phyloP scores from a whole-genome alignment of 495 filamentous ascomycete genomes.

The Melanomma pulvis-pyrius region DNA sequence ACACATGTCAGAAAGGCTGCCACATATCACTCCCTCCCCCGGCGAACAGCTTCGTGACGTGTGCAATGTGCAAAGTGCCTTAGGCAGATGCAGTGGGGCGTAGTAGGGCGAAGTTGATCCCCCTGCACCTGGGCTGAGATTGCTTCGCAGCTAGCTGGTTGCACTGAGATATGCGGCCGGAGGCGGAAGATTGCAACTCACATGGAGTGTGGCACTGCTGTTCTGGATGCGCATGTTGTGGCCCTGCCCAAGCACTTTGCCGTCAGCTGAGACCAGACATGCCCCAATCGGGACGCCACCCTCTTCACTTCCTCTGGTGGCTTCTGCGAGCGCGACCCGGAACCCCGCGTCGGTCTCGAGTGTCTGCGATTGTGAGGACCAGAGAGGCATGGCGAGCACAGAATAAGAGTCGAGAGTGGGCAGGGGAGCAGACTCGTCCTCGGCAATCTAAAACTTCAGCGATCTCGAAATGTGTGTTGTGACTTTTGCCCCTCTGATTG shows the following conservation, averaged over 20 bases:
- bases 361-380: conserved; percentile 13
- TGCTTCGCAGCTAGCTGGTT: not conserved
- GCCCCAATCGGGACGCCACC: conserved; percentile 85
- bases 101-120: no score
- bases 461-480: not conserved
- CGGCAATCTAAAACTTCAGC: not conserved
- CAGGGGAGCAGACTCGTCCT: conserved; percentile 1
- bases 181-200: conserved; percentile 46
- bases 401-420: not conserved
- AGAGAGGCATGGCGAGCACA: not conserved
- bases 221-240: conserved; percentile 84
- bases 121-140: no score
- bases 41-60: not conserved
- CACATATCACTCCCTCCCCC: no score
- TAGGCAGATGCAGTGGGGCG: no score
- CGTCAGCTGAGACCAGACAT: conserved; percentile 68
- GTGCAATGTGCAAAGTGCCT: no score
- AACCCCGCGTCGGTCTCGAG: conserved; percentile 60
- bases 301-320: conserved; percentile 66
- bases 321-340: conserved; percentile 74
- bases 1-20: conserved; percentile 9
- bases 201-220: conserved; percentile 73
- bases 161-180: not conserved
- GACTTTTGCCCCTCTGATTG: not conserved
- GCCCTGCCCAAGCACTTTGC: conserved; percentile 74